A percentile compares a stretch with the other conserved stretches of the same genome.
These are phyloP conservation scores for Pezicula rhizophila DNA, from an alignment of 2,329 filamentous ascomycete species.

Conservation along the genomic window DNA sequence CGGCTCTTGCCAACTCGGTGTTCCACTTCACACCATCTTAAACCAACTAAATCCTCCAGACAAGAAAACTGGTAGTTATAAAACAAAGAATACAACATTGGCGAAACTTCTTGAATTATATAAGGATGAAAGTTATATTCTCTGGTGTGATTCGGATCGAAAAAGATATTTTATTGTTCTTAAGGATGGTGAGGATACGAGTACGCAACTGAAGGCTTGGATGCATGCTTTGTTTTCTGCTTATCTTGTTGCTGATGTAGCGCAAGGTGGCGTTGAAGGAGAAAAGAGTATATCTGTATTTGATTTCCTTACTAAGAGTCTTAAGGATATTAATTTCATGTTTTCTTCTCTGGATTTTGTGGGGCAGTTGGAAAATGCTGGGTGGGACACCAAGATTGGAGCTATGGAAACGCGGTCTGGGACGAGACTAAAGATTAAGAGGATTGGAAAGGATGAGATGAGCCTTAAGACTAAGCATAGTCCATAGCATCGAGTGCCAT, in stretches of 20 bases:
- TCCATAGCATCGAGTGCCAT: too few relatives aligned
- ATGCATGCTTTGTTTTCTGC: conserved; percentile 47
- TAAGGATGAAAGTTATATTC: conserved; percentile 48
- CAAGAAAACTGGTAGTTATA: conserved; percentile 8
- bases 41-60: conserved; percentile 8
- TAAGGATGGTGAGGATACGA: conserved; percentile 47
- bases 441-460: neutral
- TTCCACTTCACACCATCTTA: conserved; percentile 30
- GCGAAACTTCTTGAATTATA: conserved; percentile 43
- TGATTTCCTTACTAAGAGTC: neutral
- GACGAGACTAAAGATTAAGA: conserved; percentile 24
- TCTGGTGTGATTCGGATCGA: conserved; percentile 46
- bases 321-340: neutral
- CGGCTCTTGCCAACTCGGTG: conserved; percentile 50
- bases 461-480: too few relatives aligned
- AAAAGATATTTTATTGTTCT: conserved; percentile 52
- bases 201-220: conserved; percentile 54
- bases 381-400: conserved; percentile 61
- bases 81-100: conserved; percentile 11
- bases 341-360: conserved; percentile 1
- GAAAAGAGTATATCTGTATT: too few relatives aligned
- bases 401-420: conserved; percentile 62
- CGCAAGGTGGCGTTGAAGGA: neutral
- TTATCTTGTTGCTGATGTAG: conserved; percentile 23
- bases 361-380: conserved; percentile 36